phyloP scores from a whole-genome alignment of 306 rosid genomes.

The Cicer chorassanicum region DNA sequence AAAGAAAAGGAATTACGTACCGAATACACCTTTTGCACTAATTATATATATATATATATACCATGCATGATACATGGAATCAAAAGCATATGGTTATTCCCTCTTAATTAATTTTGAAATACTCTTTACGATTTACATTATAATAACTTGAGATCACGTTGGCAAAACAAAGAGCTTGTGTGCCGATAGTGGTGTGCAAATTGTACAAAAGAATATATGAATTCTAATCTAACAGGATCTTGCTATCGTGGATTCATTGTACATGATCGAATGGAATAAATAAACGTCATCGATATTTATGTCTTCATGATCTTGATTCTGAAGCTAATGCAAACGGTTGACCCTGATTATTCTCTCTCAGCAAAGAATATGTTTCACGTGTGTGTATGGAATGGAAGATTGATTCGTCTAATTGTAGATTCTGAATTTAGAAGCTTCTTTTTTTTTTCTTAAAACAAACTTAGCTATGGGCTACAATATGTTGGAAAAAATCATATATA shows the following conservation, averaged over 20 bases:
- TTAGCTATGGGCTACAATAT: no score
- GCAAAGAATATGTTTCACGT: not conserved
- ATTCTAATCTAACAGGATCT: conserved; percentile 19
- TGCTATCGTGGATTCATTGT: conserved; percentile 13
- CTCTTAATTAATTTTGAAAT: conserved; percentile 10
- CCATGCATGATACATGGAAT: not conserved
- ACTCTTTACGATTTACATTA: conserved; percentile 11
- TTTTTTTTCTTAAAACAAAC: no score
- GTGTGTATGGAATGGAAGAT: not conserved
- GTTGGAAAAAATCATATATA: no score
- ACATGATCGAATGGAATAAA: conserved; percentile 40
- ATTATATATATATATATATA: conserved; percentile 4
- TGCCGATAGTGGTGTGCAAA: conserved; percentile 46
- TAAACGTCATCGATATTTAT: not conserved
- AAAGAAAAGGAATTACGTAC: not conserved
- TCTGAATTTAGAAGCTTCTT: not conserved
- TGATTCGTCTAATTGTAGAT: conserved; percentile 26
- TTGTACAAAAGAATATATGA: conserved; percentile 28
- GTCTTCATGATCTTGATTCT: conserved; percentile 17
- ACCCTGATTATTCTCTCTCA: conserved; percentile 20
- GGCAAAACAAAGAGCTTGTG: conserved; percentile 28
- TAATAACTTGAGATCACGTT: not conserved
- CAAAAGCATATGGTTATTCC: conserved; percentile 15
- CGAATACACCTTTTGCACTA: conserved; percentile 7
- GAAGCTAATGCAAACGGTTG: conserved; percentile 18